These are phyloP conservation scores for Fraxinus angustifolia DNA, from an alignment of 305 asterid genomes.

Conservation along the genomic window DNA sequence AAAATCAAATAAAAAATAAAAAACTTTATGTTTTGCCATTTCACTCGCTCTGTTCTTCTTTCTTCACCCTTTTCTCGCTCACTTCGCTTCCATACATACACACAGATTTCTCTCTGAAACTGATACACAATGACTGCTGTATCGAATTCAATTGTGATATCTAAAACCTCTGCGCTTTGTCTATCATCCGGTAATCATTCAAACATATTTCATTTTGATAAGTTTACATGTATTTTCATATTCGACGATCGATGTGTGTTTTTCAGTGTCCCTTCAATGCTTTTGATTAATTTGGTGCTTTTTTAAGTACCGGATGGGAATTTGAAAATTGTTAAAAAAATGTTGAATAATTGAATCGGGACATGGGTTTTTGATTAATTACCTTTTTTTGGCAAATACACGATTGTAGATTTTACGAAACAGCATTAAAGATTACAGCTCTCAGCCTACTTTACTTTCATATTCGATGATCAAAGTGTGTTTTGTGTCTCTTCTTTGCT, in stretches of 20 bases:
- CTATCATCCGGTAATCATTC: slow-evolving; percentile 38
- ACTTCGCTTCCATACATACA: slow-evolving; percentile 1
- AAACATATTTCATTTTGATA: not conserved
- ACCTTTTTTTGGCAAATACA: not conserved
- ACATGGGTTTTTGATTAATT: not conserved
- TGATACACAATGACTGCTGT: slow-evolving; percentile 32
- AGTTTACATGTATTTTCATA: not conserved
- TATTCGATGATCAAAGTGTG: not conserved
- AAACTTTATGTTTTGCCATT: not conserved
- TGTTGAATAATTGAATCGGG: not conserved
- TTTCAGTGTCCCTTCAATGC: not conserved
- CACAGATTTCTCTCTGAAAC: not conserved
- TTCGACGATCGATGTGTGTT: not conserved
- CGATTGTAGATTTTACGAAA: not conserved
- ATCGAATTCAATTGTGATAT: slow-evolving; percentile 33
- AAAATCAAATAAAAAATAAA: not conserved
- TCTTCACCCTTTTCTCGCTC: slow-evolving; percentile 11
- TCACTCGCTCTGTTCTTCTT: not conserved
- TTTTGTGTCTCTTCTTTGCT: not conserved
- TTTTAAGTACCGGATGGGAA: not conserved
- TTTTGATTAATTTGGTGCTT: not conserved
- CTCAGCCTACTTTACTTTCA: not conserved
- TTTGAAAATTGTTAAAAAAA: not conserved
- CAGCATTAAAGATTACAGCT: not conserved
- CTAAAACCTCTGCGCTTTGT: slow-evolving; percentile 24